These are phyloP conservation scores for Castanospermum australe DNA, from an alignment of 306 rosid genomes.

Conservation along the genomic window DNA sequence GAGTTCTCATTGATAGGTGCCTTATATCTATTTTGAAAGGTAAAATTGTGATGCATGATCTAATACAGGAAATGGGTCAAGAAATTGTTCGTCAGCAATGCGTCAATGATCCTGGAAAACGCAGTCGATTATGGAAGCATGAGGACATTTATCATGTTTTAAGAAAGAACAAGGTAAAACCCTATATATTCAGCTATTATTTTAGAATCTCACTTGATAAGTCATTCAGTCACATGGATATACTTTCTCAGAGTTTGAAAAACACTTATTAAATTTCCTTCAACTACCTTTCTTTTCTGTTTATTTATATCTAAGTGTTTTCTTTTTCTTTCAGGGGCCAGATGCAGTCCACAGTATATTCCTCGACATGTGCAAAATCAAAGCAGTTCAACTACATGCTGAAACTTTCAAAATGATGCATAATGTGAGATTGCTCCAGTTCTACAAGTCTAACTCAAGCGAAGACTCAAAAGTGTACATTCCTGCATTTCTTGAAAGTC, in stretches of 20 bases:
- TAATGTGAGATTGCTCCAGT: constrained; percentile 22
- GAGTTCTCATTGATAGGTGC: constrained; percentile 12
- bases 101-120: constrained; percentile 2
- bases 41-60: constrained; percentile 36
- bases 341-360: constrained; percentile 20
- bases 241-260: neutral
- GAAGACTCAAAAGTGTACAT: neutral
- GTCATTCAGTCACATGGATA: neutral
- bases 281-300: neutral
- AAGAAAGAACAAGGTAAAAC: constrained; percentile 15
- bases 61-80: constrained; percentile 28
- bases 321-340: constrained; percentile 24
- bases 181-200: neutral
- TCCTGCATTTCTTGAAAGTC: neutral
- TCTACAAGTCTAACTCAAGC: neutral
- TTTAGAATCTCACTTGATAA: neutral
- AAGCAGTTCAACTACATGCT: neutral
- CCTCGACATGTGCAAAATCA: neutral
- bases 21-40: neutral
- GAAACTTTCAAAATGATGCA: constrained; percentile 21
- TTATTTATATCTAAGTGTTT: neutral
- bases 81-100: constrained; percentile 26
- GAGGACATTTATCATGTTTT: constrained; percentile 20
- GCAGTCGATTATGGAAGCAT: constrained; percentile 31
- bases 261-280: neutral